Percentiles rank a stretch among this genome's conserved stretches.
These are phyloP conservation scores for Eucalyptus sp. DNA, from an alignment of 345 rosid species.

Conservation along the genomic window DNA sequence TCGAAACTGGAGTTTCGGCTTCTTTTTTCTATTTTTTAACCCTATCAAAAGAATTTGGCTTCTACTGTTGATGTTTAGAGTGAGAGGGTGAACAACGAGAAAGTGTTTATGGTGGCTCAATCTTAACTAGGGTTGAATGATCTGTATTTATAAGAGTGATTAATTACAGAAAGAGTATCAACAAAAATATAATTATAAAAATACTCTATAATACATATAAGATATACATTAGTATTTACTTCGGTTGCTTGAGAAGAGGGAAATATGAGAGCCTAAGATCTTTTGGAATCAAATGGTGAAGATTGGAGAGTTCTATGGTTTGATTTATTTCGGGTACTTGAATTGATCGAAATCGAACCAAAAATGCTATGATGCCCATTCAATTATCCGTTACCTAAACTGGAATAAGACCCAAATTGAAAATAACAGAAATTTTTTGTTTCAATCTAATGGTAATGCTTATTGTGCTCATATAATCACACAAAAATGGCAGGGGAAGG, in stretches of 20 bases:
- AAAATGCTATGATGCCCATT: not conserved
- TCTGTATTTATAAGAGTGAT: too few species aligned
- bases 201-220: too few species aligned
- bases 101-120: too few species aligned
- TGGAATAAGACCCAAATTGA: not conserved
- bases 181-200: too few species aligned
- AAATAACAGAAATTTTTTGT: too few species aligned
- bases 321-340: too few species aligned
- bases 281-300: not conserved
- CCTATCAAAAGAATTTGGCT: not conserved
- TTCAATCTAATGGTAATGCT: not conserved
- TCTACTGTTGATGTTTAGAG: not conserved
- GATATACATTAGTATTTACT: too few species aligned
- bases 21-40: too few species aligned
- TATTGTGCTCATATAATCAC: not conserved
- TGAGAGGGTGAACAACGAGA: too few species aligned
- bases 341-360: fast-evolving
- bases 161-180: too few species aligned
- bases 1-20: too few species aligned
- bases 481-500: not conserved
- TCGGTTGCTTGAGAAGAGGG: not conserved
- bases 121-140: too few species aligned
- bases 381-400: not conserved
- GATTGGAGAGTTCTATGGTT: not conserved
- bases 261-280: not conserved